A percentile compares a stretch with the other conserved stretches of the same genome.
These are phyloP conservation scores for Aspergillus quadricinctus DNA, from an alignment of 2,329 filamentous ascomycete genomes.

Conservation along the genomic window DNA sequence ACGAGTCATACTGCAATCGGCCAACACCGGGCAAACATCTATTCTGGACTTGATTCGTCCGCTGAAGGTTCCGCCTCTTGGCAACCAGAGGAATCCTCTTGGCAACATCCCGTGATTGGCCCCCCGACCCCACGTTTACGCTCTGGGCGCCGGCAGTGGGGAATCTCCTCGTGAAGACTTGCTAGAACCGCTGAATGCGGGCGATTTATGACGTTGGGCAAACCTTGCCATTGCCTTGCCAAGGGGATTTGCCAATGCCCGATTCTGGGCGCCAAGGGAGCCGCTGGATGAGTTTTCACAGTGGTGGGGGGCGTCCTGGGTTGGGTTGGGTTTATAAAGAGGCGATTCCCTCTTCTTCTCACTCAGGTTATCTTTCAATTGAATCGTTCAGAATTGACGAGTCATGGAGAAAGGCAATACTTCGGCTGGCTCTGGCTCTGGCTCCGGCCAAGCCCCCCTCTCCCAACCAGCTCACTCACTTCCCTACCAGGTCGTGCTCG, in stretches of 20 bases:
- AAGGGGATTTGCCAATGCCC: not conserved
- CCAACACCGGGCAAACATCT: too few relatives aligned
- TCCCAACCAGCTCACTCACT: slow-evolving; percentile 62
- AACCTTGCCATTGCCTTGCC: too few relatives aligned
- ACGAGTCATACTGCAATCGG: too few relatives aligned
- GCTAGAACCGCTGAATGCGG: not conserved
- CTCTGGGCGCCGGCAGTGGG: not conserved
- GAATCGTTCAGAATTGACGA: not conserved
- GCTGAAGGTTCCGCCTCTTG: not conserved
- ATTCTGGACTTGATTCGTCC: too few relatives aligned
- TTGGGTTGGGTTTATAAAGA: not conserved
- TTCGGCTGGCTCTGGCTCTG: not conserved
- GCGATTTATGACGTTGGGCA: not conserved
- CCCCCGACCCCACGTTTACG: not conserved
- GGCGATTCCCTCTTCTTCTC: not conserved
- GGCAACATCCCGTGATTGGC: not conserved
- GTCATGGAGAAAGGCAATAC: not conserved
- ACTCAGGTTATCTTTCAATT: too few relatives aligned
- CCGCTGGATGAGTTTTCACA: not conserved
- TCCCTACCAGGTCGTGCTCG: slow-evolving; percentile 47
- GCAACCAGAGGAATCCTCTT: not conserved
- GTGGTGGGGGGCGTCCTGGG: not conserved
- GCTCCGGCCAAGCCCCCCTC: not conserved
- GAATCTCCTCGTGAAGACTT: not conserved
- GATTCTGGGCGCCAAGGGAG: not conserved